Evolutionary conservation across 2,329 filamentous ascomycete genomes (phyloP), one percentile per base, ranked within the genome.

Genomic region (Stagonosporopsis tanaceti): DNA sequence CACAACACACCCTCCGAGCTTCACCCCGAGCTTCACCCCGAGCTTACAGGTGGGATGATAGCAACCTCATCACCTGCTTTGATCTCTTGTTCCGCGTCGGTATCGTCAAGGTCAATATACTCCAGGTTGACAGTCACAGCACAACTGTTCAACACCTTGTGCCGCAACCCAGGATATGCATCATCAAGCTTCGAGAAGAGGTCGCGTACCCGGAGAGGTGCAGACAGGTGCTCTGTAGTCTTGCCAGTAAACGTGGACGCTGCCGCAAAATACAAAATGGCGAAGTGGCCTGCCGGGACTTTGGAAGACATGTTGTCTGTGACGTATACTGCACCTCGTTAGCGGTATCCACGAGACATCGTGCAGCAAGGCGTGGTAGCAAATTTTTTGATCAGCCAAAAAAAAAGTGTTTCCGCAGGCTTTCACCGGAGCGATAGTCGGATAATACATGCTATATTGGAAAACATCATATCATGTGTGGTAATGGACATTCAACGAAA

Each of bases 11-110:
- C 22, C 27, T 30, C 24, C n/a, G 14, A 14, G 22, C n/a, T n/a
- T 84, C 75, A 95, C 4, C 92, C 24, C n/a, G 14, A 14, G 22
- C n/a, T n/a, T 84, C 75, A 95, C 4, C 92, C 92, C 35, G 92
- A 93, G 80, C 92, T 96, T 64, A 96, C 92, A 9, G 92, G 92
- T 32, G 92, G 92, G 55, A 96, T 94, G 34, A 96, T 89, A 39
- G 90, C 92, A 53, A 96, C 91, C 78, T 96, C 92, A 71, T 96
- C 92, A 27, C 89, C 90, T 61, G 86, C 86, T 48, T 86, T 78
- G 55, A 96, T 89, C 53, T 85, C 73, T 25, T 81, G 65, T 15
- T 78, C 78, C 44, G 76, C 76, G 12, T 74, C 75, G 17, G 76
- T 79, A 11, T 84, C 80, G 5, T 81, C 79, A 11, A 92, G 67